Evolutionary conservation across 176 grass and related monocot genomes (phyloP).

Genomic region (Avena eriantha): DNA sequence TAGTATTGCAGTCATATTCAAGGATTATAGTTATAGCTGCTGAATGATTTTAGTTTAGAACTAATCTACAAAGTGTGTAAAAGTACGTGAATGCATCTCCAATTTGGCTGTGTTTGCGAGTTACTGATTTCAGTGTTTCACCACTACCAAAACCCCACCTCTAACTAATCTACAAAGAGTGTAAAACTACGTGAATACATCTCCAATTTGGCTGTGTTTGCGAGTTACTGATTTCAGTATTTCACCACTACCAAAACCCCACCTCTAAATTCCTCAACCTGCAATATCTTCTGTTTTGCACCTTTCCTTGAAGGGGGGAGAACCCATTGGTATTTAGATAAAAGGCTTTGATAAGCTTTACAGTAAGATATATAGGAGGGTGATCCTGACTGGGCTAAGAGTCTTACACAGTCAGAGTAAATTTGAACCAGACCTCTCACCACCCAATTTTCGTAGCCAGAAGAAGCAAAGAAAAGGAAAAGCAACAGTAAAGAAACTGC

Average conservation of each 20-base stretch:
- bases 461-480: neutral
- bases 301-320: neutral
- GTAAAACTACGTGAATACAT: neutral
- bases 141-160: neutral
- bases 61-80: neutral
- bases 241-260: neutral
- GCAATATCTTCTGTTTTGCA: neutral
- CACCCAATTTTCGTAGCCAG: neutral
- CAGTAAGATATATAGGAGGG: neutral
- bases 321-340: neutral
- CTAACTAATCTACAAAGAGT: neutral
- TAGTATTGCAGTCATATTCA: neutral
- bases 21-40: neutral
- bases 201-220: neutral
- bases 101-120: neutral
- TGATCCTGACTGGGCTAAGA: neutral
- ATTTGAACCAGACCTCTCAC: neutral
- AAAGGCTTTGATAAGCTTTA: neutral
- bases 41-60: constrained; percentile 1
- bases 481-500: neutral
- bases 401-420: neutral
- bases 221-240: neutral
- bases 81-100: neutral
- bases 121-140: neutral
- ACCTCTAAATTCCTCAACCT: neutral